Evolutionary conservation across 768 basidiomycete species (phyloP).

Genomic region (Lactifluus rugatus): DNA sequence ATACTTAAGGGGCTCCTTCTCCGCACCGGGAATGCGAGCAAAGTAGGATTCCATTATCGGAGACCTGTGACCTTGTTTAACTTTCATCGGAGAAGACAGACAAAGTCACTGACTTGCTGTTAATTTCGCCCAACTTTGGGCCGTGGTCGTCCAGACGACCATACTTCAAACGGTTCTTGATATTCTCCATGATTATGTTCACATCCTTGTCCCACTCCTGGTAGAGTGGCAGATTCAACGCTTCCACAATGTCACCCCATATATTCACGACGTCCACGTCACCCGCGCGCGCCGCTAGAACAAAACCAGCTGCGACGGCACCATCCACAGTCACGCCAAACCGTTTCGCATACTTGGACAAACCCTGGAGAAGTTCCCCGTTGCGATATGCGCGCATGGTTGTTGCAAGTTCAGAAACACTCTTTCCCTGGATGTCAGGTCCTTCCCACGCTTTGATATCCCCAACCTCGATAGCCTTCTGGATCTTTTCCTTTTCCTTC

Average conservation of each 20-base stretch:
- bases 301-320: slow-evolving; percentile 59
- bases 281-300: slow-evolving; percentile 51
- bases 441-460: slow-evolving; percentile 52
- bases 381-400: slow-evolving; percentile 45
- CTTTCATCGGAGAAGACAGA: slow-evolving; percentile 1
- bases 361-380: slow-evolving; percentile 37
- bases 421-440: slow-evolving; percentile 46
- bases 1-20: slow-evolving; percentile 44
- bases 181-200: slow-evolving; percentile 59
- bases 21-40: slow-evolving; percentile 57
- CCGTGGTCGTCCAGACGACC: slow-evolving; percentile 74
- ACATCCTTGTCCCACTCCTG: slow-evolving; percentile 79
- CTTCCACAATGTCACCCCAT: slow-evolving; percentile 74
- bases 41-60: slow-evolving; percentile 91
- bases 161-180: slow-evolving; percentile 71
- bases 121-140: slow-evolving; percentile 75
- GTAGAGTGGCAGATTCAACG: slow-evolving; percentile 84
- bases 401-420: slow-evolving; percentile 54
- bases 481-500: slow-evolving; percentile 51
- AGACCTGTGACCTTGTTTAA: slow-evolving; percentile 34
- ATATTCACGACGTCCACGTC: slow-evolving; percentile 35
- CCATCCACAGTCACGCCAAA: slow-evolving; percentile 59
- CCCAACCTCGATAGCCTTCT: slow-evolving; percentile 40
- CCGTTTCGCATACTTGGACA: slow-evolving; percentile 51
- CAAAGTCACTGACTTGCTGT: slow-evolving; percentile 44